Conservation (phyloP, 495 filamentous ascomycete genomes). For the Neurospora hispaniola region DNA sequence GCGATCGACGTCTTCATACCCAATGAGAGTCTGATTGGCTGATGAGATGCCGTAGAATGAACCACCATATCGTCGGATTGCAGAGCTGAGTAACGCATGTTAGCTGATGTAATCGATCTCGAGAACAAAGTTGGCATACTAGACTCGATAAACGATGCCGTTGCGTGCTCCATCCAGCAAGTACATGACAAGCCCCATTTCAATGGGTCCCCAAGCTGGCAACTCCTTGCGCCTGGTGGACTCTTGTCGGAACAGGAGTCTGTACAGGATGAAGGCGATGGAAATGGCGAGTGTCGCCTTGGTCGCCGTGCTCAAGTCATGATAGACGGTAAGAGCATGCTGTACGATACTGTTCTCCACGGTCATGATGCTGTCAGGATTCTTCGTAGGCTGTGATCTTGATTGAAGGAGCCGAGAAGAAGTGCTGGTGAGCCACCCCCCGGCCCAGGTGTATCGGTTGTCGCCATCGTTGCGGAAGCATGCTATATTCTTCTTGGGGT, state of each 20-base stretch:
- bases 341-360: neutral
- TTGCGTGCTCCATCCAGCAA: neutral
- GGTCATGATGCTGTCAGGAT: neutral
- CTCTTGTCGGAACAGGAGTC: neutral
- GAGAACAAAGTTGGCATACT: neutral
- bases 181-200: neutral
- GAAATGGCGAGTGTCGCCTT: neutral
- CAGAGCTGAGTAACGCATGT: neutral
- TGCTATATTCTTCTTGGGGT: neutral
- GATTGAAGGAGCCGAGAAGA: neutral
- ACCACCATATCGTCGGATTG: neutral
- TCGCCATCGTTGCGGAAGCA: neutral
- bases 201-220: neutral
- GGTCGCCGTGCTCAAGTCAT: neutral
- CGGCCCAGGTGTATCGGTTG: neutral
- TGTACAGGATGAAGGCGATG: neutral
- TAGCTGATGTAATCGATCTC: neutral
- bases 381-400: neutral
- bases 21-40: slow-evolving; percentile 1
- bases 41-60: slow-evolving; percentile 5
- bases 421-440: neutral
- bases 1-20: neutral
- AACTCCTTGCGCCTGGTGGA: neutral
- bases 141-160: neutral
- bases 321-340: neutral